Evolutionary conservation across 345 rosid genomes (phyloP).

Genomic region (Melaleuca alternifolia): DNA sequence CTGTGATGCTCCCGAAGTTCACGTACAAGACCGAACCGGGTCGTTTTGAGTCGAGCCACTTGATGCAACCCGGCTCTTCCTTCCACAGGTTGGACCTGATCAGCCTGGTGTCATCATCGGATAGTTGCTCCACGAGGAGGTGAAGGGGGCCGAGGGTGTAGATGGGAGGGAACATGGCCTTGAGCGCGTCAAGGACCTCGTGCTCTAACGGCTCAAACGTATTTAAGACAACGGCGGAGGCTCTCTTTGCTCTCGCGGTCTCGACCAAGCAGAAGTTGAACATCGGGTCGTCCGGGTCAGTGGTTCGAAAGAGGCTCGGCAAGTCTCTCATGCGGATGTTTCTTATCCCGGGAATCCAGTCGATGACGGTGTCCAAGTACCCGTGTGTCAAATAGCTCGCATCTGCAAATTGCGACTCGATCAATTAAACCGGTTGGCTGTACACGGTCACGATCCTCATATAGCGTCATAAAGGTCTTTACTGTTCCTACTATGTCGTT

Average conservation of each 20-base stretch:
- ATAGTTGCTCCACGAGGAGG: slow-evolving; percentile 11
- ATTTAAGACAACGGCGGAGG: slow-evolving; percentile 33
- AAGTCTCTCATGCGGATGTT: slow-evolving; percentile 31
- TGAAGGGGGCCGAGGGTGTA: slow-evolving; percentile 35
- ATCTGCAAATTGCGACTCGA: slow-evolving; percentile 10
- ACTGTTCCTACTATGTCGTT: too few relatives aligned
- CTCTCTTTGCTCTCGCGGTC: slow-evolving; percentile 19
- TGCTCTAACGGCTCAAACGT: slow-evolving; percentile 39
- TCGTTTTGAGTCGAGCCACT: slow-evolving; percentile 34
- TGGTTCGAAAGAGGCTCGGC: slow-evolving; percentile 28
- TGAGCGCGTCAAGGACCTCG: slow-evolving; percentile 13
- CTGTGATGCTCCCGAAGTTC: slow-evolving; percentile 56
- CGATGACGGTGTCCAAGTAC: slow-evolving; percentile 23
- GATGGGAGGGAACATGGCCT: slow-evolving; percentile 24
- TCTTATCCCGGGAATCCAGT: slow-evolving; percentile 36
- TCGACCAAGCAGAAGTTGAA: neutral
- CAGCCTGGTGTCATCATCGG: slow-evolving; percentile 1
- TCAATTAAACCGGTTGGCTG: neutral
- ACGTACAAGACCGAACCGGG: slow-evolving; percentile 42
- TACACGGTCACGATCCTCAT: neutral
- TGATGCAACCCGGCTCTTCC: slow-evolving; percentile 34
- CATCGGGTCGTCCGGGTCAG: slow-evolving; percentile 17
- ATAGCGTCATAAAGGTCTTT: neutral
- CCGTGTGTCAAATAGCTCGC: slow-evolving; percentile 31
- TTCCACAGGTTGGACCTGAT: slow-evolving; percentile 42